Percentiles rank a stretch among this genome's conserved stretches.
Evolutionary conservation across 306 rosid species (phyloP).

Genomic region (Lathyrus tuberosus): DNA sequence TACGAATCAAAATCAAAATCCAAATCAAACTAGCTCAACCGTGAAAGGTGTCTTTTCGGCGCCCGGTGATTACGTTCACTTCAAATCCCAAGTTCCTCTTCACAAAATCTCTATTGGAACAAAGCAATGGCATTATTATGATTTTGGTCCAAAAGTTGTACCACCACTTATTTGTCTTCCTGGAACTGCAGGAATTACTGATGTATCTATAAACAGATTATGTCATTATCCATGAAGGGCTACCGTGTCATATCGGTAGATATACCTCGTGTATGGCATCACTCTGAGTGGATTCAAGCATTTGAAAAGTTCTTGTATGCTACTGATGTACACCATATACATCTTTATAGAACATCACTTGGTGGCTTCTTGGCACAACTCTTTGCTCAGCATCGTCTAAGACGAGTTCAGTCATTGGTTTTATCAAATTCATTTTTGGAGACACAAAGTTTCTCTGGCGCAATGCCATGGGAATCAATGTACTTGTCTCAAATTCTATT

Average conservation of each 20-base stretch:
- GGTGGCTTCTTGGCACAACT: too few species aligned
- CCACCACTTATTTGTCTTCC: slow-evolving; percentile 99
- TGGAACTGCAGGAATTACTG: slow-evolving; percentile 94
- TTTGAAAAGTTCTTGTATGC: slow-evolving; percentile 99
- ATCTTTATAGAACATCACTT: slow-evolving; percentile 97
- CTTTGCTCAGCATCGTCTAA: slow-evolving; percentile 96
- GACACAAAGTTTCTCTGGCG: slow-evolving; percentile 81
- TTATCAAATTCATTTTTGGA: slow-evolving; percentile 90
- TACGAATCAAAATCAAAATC: not conserved
- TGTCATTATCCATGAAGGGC: slow-evolving; percentile 95
- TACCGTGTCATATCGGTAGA: slow-evolving; percentile 94
- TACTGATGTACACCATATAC: slow-evolving; percentile 95
- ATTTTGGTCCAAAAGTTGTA: slow-evolving; percentile 92
- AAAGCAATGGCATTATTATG: slow-evolving; percentile 95
- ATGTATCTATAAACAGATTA: slow-evolving; percentile 95
- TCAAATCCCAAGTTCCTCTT: slow-evolving; percentile 98
- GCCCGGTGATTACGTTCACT: too few species aligned
- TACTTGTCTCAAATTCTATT: slow-evolving; percentile 51
- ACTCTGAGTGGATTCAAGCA: slow-evolving; percentile 90
- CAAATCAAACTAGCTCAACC: slow-evolving; percentile 37
- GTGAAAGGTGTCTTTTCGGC: slow-evolving; percentile 97
- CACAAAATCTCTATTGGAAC: slow-evolving; percentile 98
- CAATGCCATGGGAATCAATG: slow-evolving; percentile 99
- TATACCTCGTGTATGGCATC: slow-evolving; percentile 94
- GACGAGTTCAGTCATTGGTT: slow-evolving; percentile 90